Evolutionary conservation across 2,329 filamentous ascomycete genomes (phyloP).

Genomic region (Fusarium praegraminearum): DNA sequence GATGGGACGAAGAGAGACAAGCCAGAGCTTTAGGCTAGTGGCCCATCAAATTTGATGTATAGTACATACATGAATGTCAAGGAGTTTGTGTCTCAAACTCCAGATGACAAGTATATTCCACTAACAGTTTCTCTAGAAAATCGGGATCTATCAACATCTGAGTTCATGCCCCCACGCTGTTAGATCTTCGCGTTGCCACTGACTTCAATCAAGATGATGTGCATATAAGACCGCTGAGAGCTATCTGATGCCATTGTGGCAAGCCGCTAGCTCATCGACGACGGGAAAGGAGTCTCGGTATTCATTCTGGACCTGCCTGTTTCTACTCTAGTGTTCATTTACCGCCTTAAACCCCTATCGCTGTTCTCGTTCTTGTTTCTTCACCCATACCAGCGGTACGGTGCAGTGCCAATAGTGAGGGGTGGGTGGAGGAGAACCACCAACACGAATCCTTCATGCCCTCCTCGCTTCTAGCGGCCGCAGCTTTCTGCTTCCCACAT

Average conservation of each 20-base stretch:
- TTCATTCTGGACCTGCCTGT: not conserved
- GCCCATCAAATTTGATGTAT: not conserved
- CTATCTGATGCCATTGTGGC: conserved; percentile 1
- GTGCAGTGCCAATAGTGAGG: conserved; percentile 4
- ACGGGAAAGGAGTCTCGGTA: not conserved
- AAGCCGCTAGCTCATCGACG: not conserved
- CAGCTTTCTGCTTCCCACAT: conserved; percentile 9
- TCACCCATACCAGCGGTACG: conserved; percentile 10
- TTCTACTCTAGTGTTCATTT: not conserved
- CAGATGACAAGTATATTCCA: not conserved
- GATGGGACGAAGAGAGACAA: not conserved
- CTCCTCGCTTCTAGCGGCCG: conserved; percentile 16
- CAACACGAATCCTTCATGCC: conserved; percentile 23
- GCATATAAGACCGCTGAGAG: not conserved
- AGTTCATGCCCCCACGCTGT: not conserved
- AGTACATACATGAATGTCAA: not conserved
- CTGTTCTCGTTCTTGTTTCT: not conserved
- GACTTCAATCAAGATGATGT: not conserved
- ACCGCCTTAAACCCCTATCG: not conserved
- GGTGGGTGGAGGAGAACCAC: conserved; percentile 19
- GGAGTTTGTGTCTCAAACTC: not conserved
- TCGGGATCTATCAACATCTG: not conserved
- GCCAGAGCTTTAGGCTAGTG: not conserved
- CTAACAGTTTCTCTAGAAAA: not conserved
- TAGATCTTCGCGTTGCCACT: not conserved